Evolutionary conservation across 768 basidiomycete species (phyloP).

Genomic region (Leccinum aurantiacum): DNA sequence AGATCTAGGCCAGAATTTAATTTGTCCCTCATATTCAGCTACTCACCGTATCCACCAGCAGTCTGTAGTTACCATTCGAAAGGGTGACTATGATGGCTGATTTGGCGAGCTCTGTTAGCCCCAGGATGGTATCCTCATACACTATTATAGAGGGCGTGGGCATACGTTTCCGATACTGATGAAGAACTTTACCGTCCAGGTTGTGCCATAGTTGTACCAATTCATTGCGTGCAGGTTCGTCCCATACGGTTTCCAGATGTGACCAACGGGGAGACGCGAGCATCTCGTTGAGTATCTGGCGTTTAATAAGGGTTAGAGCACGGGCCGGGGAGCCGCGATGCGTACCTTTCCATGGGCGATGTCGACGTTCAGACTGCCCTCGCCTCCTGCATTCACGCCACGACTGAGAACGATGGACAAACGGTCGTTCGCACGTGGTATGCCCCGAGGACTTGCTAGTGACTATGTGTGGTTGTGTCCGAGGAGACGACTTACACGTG

Average conservation of each 20-base stretch:
- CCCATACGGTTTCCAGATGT: conserved; percentile 45
- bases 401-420: conserved; percentile 29
- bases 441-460: neutral
- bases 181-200: conserved; percentile 42
- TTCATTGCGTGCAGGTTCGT: conserved; percentile 41
- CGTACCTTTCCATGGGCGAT: conserved; percentile 54
- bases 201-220: conserved; percentile 60
- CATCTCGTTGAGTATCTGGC: conserved; percentile 58
- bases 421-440: neutral
- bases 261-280: conserved; percentile 51
- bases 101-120: conserved; percentile 52
- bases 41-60: conserved; percentile 60
- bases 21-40: neutral
- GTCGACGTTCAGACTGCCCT: conserved; percentile 54
- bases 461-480: neutral
- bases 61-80: conserved; percentile 63
- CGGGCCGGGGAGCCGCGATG: neutral
- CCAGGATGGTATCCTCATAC: conserved; percentile 55
- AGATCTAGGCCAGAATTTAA: neutral
- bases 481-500: conserved; percentile 21
- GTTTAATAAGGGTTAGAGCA: neutral
- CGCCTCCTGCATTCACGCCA: conserved; percentile 43
- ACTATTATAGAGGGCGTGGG: conserved; percentile 32
- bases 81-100: conserved; percentile 50
- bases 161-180: neutral